Base-by-base conservation (phyloP, 2,329 filamentous ascomycete species). In the Nothopassalora personata region DNA sequence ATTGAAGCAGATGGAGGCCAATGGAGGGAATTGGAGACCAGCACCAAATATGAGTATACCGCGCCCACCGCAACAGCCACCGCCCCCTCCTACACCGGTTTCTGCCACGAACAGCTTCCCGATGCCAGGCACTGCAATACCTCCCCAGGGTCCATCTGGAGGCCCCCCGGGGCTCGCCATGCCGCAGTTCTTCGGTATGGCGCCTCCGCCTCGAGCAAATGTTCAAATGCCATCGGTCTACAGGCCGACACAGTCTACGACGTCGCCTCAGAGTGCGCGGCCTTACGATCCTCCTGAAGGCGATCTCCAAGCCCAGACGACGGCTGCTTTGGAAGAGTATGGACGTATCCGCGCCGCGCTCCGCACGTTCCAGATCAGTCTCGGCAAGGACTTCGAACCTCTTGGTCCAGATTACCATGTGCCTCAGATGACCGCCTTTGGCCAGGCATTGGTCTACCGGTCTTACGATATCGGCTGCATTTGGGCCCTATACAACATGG, bases 401-500 rank as follows among this genome's bases (percentile, higher is more conserved):
- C 75, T 97, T 19, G 82, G 84, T 2, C 77, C 86, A 1, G 90
- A 94, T 61, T 84, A 86, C 56, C 79, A 81, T 58, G 74, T 85
- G 54, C 80, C 85, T 51, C 73, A 83, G 62, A 69, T 77, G 15
- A 87, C 91, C 1, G 91, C 93, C 0, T 99, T 97, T 69, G 93
- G 94, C 0, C 83, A 85, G 2, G 88, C 90, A 0, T 76, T 91
- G 6, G 86, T 91, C 64, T 97, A 96, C 71, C 84, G 90, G 31
- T 93, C 89, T 1, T 93, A 91, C 72, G 87, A 88, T n/a, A 88
- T 97, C 63, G 90, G 89, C 2, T 88, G 90, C 34, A 81, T 97
- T 23, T 96, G 91, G 90, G 86, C 89, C 70, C 88, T 92, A 64
- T 92, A 90, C 72, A 89, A 96, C 73, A 90, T 93, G 80, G 87